Evolutionary conservation across 805 yeast genomes (phyloP).

Genomic region (Schwanniomyces polymorphus): DNA sequence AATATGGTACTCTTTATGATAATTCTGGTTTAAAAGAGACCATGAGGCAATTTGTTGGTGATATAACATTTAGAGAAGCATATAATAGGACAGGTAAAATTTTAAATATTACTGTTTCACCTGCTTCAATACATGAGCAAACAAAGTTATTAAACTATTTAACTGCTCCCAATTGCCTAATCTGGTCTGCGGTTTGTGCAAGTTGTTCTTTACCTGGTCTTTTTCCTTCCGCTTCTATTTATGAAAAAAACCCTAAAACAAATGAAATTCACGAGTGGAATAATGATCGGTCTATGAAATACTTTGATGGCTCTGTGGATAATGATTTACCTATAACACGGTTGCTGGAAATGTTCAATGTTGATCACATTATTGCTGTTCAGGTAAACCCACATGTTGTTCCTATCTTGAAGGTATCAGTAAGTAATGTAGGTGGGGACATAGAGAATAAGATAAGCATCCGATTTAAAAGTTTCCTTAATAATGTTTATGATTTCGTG

Average conservation of each 20-base stretch:
- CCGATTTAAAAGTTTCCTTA: slow-evolving; percentile 50
- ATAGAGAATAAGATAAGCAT: slow-evolving; percentile 61
- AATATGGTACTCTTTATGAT: slow-evolving; percentile 89
- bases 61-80: slow-evolving; percentile 90
- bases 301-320: slow-evolving; percentile 95
- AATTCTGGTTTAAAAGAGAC: slow-evolving; percentile 68
- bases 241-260: slow-evolving; percentile 77
- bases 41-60: slow-evolving; percentile 79
- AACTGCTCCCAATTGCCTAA: slow-evolving; percentile 77
- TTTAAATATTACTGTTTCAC: slow-evolving; percentile 91
- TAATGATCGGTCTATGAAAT: slow-evolving; percentile 67
- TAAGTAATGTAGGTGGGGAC: slow-evolving; percentile 69
- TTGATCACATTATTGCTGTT: slow-evolving; percentile 94
- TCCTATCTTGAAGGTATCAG: slow-evolving; percentile 73
- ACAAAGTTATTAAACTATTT: slow-evolving; percentile 78
- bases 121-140: slow-evolving; percentile 88
- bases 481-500: slow-evolving; percentile 55
- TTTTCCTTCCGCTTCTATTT: slow-evolving; percentile 81
- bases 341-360: slow-evolving; percentile 94
- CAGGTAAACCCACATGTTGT: slow-evolving; percentile 97
- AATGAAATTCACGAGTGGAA: slow-evolving; percentile 81
- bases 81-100: slow-evolving; percentile 91
- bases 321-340: slow-evolving; percentile 90
- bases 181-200: slow-evolving; percentile 90
- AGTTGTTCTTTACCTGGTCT: slow-evolving; percentile 93